These are phyloP conservation scores for Verticillium nonalfalfae DNA, from an alignment of 2,329 filamentous ascomycete genomes.

Conservation along the genomic window DNA sequence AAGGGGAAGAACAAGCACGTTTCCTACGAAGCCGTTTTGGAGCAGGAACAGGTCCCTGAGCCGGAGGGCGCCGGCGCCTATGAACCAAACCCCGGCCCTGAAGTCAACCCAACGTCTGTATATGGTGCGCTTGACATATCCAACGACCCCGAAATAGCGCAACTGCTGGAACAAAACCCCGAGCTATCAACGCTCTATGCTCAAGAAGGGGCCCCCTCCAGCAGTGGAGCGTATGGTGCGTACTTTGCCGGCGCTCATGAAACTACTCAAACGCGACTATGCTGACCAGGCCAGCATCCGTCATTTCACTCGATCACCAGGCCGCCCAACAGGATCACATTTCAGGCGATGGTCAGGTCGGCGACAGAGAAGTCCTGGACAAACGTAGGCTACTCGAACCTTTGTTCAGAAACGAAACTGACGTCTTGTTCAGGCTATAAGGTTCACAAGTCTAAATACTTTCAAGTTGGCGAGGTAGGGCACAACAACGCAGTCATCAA, in stretches of 20 bases:
- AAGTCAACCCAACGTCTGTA: background rate
- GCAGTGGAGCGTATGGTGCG: constrained; percentile 7
- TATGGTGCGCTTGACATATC: background rate
- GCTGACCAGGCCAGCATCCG: background rate
- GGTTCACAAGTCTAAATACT: constrained; percentile 29
- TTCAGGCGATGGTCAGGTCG: background rate
- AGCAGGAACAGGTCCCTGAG: background rate
- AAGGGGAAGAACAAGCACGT: background rate
- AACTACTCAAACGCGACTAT: background rate
- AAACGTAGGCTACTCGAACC: constrained; percentile 23
- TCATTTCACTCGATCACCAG: background rate
- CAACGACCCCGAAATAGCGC: background rate
- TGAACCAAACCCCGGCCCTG: background rate
- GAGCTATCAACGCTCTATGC: background rate
- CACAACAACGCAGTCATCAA: background rate
- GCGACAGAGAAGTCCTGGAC: constrained; percentile 19
- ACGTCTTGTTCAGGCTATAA: constrained; percentile 25
- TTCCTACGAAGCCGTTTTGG: background rate
- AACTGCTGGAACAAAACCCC: background rate
- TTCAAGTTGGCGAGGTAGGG: constrained; percentile 34
- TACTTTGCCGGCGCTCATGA: too few species aligned
- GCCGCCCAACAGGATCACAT: too few species aligned
- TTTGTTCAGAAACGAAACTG: background rate
- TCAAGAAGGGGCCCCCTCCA: constrained; percentile 5
- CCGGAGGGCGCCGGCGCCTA: background rate